phyloP scores from a whole-genome alignment of 139 green algal genomes.

The Desmodesmus armatus region DNA sequence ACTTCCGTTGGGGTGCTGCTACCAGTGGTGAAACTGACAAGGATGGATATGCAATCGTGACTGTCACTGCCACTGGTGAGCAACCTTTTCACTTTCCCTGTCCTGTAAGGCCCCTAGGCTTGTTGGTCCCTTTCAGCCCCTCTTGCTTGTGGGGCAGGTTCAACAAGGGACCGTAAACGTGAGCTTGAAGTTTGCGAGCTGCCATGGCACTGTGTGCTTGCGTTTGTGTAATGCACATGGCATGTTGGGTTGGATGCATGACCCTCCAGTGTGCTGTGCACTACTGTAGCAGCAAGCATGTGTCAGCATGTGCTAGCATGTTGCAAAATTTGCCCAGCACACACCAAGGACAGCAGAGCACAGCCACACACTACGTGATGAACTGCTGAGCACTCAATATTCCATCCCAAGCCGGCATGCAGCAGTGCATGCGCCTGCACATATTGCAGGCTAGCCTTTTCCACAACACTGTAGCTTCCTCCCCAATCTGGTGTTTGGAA shows the following conservation, averaged over 20 bases:
- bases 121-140: neutral
- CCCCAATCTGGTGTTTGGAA: neutral
- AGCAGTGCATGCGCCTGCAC: neutral
- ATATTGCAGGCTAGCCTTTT: neutral
- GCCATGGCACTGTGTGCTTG: neutral
- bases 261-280: too few species aligned
- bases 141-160: neutral
- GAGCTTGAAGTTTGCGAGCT: neutral
- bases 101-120: neutral
- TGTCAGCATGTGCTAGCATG: too few species aligned
- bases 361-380: too few species aligned
- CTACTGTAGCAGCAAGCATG: too few species aligned
- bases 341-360: neutral
- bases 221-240: too few species aligned
- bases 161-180: neutral
- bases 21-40: slow-evolving; percentile 10
- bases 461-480: too few species aligned
- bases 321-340: slow-evolving; percentile 23
- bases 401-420: neutral
- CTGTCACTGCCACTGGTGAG: slow-evolving; percentile 39
- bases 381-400: neutral
- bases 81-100: neutral
- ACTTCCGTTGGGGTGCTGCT: slow-evolving; percentile 31
- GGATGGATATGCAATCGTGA: slow-evolving; percentile 39
- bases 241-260: too few species aligned